phyloP scores from a whole-genome alignment of 768 basidiomycete species.

The Naganishia antarctica region DNA sequence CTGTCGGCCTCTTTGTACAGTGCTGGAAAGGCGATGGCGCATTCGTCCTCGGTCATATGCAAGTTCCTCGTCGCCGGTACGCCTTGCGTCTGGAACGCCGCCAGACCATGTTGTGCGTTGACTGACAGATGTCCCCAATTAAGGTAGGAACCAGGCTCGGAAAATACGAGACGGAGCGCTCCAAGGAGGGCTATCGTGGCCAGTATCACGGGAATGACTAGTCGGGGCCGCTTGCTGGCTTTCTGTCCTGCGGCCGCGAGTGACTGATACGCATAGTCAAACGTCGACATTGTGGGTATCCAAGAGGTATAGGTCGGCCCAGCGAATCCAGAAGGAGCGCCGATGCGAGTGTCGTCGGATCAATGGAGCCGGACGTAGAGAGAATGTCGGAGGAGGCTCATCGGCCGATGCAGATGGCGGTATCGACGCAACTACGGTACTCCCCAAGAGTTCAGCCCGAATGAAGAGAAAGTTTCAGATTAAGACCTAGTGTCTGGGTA shows the following conservation, averaged over 20 bases:
- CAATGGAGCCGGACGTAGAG: no score
- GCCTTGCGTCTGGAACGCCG: neutral
- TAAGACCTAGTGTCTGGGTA: no score
- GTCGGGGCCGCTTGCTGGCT: neutral
- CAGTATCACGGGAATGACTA: neutral
- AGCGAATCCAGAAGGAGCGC: no score
- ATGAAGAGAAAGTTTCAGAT: no score
- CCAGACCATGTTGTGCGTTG: neutral
- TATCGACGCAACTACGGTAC: no score
- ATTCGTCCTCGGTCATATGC: constrained; percentile 29
- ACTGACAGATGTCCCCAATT: neutral
- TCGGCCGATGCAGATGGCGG: no score
- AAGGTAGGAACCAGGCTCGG: neutral
- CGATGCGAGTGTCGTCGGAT: no score
- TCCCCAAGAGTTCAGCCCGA: no score
- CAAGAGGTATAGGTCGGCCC: neutral
- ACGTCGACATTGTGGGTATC: neutral
- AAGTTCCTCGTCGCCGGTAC: constrained; percentile 20
- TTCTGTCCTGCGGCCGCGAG: neutral
- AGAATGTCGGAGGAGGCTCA: no score
- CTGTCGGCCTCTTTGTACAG: constrained; percentile 38
- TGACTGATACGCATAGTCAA: constrained; percentile 16
- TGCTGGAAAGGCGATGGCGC: constrained; percentile 28
- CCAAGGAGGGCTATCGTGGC: constrained; percentile 3
- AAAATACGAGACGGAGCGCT: neutral